Conservation (phyloP, 768 basidiomycete genomes). For the Candolleomyces aberdarensis region DNA sequence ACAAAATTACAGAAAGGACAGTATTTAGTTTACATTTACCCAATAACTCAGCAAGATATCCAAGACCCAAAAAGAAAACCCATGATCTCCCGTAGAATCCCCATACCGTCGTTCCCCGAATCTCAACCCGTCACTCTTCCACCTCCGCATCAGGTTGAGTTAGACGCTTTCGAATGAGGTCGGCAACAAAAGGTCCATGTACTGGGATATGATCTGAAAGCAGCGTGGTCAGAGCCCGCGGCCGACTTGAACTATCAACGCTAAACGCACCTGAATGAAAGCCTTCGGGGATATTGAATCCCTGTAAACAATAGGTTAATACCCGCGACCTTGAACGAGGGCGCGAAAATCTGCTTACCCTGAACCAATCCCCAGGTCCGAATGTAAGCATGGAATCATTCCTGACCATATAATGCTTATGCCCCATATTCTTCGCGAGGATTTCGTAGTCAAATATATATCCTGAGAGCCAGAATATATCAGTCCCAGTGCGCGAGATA, state of each 20-base stretch:
- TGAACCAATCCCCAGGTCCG: constrained; percentile 20
- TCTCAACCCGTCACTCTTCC: neutral
- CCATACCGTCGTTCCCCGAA: too few relatives aligned
- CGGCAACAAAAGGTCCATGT: constrained; percentile 1
- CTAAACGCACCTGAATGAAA: constrained; percentile 1
- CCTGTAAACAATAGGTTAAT: neutral
- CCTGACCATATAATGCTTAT: constrained; percentile 62
- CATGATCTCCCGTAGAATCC: too few relatives aligned
- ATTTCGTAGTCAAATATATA: constrained; percentile 40
- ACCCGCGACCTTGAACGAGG: neutral
- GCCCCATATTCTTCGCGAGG: constrained; percentile 39
- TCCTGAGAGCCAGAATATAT: constrained; percentile 12
- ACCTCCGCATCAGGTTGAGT: constrained; percentile 2
- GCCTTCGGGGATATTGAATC: neutral
- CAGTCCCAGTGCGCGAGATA: neutral
- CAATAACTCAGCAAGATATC: too few relatives aligned
- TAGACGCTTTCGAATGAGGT: constrained; percentile 3
- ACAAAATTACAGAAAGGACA: too few relatives aligned
- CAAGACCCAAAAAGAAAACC: too few relatives aligned
- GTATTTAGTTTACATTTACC: too few relatives aligned
- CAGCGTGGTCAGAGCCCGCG: too few relatives aligned
- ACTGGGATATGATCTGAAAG: constrained; percentile 1
- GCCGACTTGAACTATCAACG: too few relatives aligned
- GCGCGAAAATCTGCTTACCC: neutral
- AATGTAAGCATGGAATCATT: constrained; percentile 53